phyloP scores from a whole-genome alignment of 805 yeast genomes.

The Ogataea chonburiensis region DNA sequence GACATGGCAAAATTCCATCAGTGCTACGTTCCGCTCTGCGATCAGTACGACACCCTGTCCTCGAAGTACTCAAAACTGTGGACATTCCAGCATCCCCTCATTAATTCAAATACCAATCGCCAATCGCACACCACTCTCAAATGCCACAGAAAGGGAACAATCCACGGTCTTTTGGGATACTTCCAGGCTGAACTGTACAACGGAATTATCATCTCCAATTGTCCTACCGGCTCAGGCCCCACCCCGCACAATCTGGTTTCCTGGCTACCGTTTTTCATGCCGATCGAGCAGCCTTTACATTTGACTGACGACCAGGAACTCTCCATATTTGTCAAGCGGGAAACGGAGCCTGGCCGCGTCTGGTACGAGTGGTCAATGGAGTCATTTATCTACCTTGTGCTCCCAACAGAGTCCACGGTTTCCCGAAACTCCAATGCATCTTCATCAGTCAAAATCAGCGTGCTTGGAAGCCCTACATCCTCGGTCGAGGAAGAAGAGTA shows the following conservation, averaged over 20 bases:
- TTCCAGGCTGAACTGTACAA: slow-evolving; percentile 71
- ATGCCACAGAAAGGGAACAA: slow-evolving; percentile 47
- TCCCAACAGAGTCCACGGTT: slow-evolving; percentile 22
- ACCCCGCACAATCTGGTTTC: slow-evolving; percentile 46
- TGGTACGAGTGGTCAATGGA: slow-evolving; percentile 74
- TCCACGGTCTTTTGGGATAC: slow-evolving; percentile 76
- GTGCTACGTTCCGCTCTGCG: slow-evolving; percentile 32
- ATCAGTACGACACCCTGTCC: slow-evolving; percentile 41
- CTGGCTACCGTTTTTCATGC: slow-evolving; percentile 72
- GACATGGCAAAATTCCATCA: slow-evolving; percentile 22
- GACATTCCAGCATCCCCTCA: slow-evolving; percentile 51
- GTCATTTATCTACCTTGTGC: slow-evolving; percentile 42
- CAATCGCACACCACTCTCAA: slow-evolving; percentile 35
- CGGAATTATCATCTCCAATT: slow-evolving; percentile 52
- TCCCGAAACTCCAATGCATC: slow-evolving; percentile 15
- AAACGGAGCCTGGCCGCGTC: slow-evolving; percentile 38
- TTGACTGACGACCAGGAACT: slow-evolving; percentile 55
- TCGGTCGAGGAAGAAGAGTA: slow-evolving; percentile 31
- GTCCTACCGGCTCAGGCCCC: slow-evolving; percentile 40
- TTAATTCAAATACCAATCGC: slow-evolving; percentile 23
- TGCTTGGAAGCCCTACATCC: slow-evolving; percentile 6
- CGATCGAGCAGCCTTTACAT: slow-evolving; percentile 52
- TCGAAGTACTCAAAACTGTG: slow-evolving; percentile 53
- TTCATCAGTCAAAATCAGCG: slow-evolving; percentile 10
- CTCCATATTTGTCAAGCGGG: slow-evolving; percentile 51